phyloP scores from a whole-genome alignment of 192 early-diverging fungal genomes.

The Phycomyces blakesleeanus region DNA sequence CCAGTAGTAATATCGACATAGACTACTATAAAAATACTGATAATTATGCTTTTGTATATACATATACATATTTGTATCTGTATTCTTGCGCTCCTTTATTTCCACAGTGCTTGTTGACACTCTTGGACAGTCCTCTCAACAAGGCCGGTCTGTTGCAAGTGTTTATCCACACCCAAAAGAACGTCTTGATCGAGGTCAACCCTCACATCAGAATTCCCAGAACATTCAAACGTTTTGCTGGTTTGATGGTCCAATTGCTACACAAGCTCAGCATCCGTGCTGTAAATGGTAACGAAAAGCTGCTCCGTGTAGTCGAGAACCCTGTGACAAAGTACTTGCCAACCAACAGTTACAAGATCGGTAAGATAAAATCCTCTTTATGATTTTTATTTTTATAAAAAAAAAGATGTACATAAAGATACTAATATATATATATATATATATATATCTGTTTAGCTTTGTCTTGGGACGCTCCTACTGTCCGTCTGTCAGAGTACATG shows the following conservation, averaged over 20 bases:
- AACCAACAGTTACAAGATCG: constrained; percentile 78
- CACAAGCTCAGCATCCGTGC: constrained; percentile 95
- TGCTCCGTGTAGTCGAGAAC: constrained; percentile 97
- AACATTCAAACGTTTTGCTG: constrained; percentile 98
- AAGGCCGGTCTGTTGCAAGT: constrained; percentile 98
- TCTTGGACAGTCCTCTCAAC: constrained; percentile 97
- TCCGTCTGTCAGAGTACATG: constrained; percentile 78
- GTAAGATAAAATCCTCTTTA: too few relatives aligned
- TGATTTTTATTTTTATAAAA: too few relatives aligned
- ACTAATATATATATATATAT: not conserved
- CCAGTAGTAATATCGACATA: not conserved
- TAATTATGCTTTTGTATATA: too few relatives aligned
- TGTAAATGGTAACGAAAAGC: constrained; percentile 86
- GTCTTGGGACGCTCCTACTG: constrained; percentile 85
- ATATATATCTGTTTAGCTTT: constrained; percentile 51
- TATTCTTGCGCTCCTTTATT: too few relatives aligned
- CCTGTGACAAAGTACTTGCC: constrained; percentile 96
- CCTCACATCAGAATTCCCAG: constrained; percentile 98
- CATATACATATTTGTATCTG: too few relatives aligned
- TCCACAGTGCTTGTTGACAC: constrained; percentile 83
- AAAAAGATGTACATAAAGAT: not conserved
- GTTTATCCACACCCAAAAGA: constrained; percentile 92
- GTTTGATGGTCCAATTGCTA: constrained; percentile 96
- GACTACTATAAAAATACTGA: too few relatives aligned
- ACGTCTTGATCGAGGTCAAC: constrained; percentile 96